These are phyloP conservation scores for Raphanus hybrid DNA, from an alignment of 441 rosid genomes.

Conservation along the genomic window DNA sequence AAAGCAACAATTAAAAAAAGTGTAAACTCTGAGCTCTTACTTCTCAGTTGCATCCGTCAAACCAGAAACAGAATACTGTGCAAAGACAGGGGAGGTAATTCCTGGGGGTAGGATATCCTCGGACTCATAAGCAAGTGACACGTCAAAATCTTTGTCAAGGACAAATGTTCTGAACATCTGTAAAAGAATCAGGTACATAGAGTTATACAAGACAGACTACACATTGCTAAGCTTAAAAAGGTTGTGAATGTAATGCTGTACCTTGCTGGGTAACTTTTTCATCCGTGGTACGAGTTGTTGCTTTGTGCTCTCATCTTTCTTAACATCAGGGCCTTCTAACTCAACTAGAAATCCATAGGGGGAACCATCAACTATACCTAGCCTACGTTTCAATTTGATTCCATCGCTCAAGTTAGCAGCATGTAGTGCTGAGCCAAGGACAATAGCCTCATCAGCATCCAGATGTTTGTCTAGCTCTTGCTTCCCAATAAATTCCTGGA, in stretches of 20 bases:
- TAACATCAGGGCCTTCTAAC: slow-evolving; percentile 73
- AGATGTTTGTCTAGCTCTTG: slow-evolving; percentile 92
- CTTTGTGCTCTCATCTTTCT: slow-evolving; percentile 70
- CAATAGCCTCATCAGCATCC: slow-evolving; percentile 99
- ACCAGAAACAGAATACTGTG: slow-evolving; percentile 85
- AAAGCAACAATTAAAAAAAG: slow-evolving; percentile 23
- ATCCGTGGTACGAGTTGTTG: slow-evolving; percentile 84
- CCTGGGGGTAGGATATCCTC: slow-evolving; percentile 85
- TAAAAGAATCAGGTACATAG: slow-evolving; percentile 25
- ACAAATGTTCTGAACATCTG: slow-evolving; percentile 92
- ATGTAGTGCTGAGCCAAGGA: slow-evolving; percentile 88
- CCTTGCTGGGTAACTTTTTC: slow-evolving; percentile 98
- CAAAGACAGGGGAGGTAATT: slow-evolving; percentile 64
- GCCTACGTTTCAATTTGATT: slow-evolving; percentile 89
- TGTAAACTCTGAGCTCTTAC: slow-evolving; percentile 53
- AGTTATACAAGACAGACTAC: slow-evolving; percentile 31
- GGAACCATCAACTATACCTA: slow-evolving; percentile 96
- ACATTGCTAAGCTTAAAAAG: slow-evolving; percentile 23
- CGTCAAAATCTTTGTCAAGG: slow-evolving; percentile 87
- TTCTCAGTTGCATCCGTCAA: slow-evolving; percentile 76
- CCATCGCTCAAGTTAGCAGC: slow-evolving; percentile 99
- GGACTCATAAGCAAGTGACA: slow-evolving; percentile 80
- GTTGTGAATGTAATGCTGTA: slow-evolving; percentile 37
- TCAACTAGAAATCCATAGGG: slow-evolving; percentile 75
- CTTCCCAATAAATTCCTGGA: slow-evolving; percentile 92